Base-by-base conservation (phyloP, 2,329 filamentous ascomycete genomes). In the Onygenales sp. region DNA sequence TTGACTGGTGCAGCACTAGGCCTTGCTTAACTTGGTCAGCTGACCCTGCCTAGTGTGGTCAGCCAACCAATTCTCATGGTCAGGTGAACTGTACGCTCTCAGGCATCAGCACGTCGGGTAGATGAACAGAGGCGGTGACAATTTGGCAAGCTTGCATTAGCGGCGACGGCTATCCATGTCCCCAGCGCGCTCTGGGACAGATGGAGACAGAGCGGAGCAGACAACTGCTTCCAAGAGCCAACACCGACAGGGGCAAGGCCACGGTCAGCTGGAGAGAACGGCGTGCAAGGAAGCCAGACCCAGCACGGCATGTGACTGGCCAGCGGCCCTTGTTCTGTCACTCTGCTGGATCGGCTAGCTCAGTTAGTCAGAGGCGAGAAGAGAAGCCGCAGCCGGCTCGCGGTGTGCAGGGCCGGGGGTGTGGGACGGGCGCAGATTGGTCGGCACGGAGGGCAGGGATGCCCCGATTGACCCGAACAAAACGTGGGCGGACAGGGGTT, bases 401-500 rank as follows among this genome's bases (percentile, higher is more conserved):
- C 44, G 7, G 27, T 35, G 44, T 58, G 54, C 56, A 56, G 58
- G 58, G 47, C 54, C 55, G 56, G 53, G 14, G 50, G 53, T 50
- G 58, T 54, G 51, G 53, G 41, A 54, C 58, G 58, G 58, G 54
- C 56, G 53, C 45, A 38, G 39, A 50, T 41, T 9, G 45, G 4
- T 51, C 43, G 50, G 54, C 32, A 42, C 51, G 50, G 50, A 50
- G 32, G 39, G 43, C 46, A 43, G 36, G 33, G 50, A 50, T 49
- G 42, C 35, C 51, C 35, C 45, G 51, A 45, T 48, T 54, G 52
- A 54, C 45, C 45, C 52, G 52, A 52, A 9, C 54, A 53, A 50
- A 53, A 55, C 54, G 54, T 55, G 54, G 54, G 48, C 43, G 27
- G 36, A 33, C 54, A 53, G 51, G 54, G 54, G 51, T 38, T 7